Evolutionary conservation across 139 green algal species (phyloP).

Genomic region (Pleodorina starrii): DNA sequence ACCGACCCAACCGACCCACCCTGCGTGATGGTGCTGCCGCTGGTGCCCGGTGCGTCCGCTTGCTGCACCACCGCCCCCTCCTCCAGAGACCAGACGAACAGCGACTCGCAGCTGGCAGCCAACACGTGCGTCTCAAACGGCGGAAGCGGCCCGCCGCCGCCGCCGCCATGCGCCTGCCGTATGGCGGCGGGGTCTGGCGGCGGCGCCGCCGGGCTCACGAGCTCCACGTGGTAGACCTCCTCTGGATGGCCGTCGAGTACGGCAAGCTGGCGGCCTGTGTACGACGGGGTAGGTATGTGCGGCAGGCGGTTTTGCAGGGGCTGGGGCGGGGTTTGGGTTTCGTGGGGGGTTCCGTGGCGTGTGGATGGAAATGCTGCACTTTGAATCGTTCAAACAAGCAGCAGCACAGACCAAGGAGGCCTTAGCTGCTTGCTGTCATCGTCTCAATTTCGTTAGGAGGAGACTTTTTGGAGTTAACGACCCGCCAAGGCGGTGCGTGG

Average conservation of each 20-base stretch:
- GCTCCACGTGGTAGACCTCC: constrained; percentile 70
- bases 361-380: too few relatives aligned
- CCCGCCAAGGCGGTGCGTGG: too few relatives aligned
- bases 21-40: constrained; percentile 45
- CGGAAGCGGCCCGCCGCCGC: not conserved
- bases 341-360: too few relatives aligned
- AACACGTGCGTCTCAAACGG: constrained; percentile 59
- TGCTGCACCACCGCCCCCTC: constrained; percentile 50
- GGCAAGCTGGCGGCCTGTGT: constrained; percentile 50
- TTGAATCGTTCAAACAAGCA: too few relatives aligned
- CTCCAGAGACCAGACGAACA: constrained; percentile 69
- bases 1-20: constrained; percentile 11
- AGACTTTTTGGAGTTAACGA: too few relatives aligned
- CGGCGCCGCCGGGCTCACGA: constrained; percentile 30
- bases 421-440: too few relatives aligned
- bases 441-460: too few relatives aligned
- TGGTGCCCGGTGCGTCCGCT: constrained; percentile 51
- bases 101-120: constrained; percentile 56
- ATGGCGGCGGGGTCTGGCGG: not conserved
- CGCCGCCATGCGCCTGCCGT: not conserved
- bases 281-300: not conserved
- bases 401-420: too few relatives aligned
- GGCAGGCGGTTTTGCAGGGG: not conserved
- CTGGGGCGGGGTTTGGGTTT: too few relatives aligned
- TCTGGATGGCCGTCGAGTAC: constrained; percentile 67